phyloP scores from a whole-genome alignment of 2,329 filamentous ascomycete genomes.

The Scolecobasidium constrictum region DNA sequence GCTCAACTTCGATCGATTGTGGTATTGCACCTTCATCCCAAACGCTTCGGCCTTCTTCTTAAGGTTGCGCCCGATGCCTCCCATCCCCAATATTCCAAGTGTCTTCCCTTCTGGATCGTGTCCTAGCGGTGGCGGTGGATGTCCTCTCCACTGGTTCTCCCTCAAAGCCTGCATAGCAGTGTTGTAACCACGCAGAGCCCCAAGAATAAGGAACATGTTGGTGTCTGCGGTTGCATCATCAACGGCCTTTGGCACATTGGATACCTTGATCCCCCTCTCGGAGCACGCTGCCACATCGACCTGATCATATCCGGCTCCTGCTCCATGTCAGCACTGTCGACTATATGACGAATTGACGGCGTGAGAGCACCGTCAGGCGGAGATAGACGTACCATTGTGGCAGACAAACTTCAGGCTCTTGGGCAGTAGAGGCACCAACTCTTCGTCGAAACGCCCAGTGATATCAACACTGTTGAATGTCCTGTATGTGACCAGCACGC shows the following conservation, averaged over 20 bases:
- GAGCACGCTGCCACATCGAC: conserved; percentile 65
- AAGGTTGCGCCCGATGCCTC: conserved; percentile 70
- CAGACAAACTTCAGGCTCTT: conserved; percentile 27
- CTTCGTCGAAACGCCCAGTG: conserved; percentile 61
- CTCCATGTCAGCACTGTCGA: neutral
- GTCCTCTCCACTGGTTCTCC: conserved; percentile 56
- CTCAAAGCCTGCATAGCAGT: conserved; percentile 54
- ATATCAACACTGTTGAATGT: conserved; percentile 54
- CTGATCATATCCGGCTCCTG: conserved; percentile 78
- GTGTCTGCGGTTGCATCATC: conserved; percentile 77
- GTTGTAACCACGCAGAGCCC: conserved; percentile 65
- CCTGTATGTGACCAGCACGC: conserved; percentile 54
- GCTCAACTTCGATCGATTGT: conserved; percentile 55
- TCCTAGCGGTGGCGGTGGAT: conserved; percentile 44
- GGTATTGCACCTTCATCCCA: conserved; percentile 64
- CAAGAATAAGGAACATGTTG: conserved; percentile 70
- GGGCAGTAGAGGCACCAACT: conserved; percentile 47
- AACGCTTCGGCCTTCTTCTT: conserved; percentile 65
- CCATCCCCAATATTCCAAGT: conserved; percentile 76
- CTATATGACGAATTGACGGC: neutral
- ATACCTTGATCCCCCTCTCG: conserved; percentile 54
- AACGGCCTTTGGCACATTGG: conserved; percentile 71
- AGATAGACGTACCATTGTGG: conserved; percentile 30
- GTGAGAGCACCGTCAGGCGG: neutral
- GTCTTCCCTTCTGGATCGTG: conserved; percentile 71